Evolutionary conservation across 176 grass and related monocot genomes (phyloP).

Genomic region (Juncus inflexus): DNA sequence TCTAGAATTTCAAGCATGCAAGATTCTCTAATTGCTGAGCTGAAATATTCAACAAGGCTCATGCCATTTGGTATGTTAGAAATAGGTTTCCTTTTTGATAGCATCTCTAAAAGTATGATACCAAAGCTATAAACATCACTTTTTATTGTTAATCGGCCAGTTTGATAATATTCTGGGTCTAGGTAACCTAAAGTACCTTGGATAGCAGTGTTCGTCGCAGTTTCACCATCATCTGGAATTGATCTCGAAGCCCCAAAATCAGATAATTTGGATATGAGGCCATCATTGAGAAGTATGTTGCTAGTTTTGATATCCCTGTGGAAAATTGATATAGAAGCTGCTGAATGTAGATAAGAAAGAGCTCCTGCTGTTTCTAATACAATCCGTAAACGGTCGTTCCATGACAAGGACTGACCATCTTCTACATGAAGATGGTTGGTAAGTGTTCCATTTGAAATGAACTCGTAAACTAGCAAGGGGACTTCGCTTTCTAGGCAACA

Average conservation of each 20-base stretch:
- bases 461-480: slow-evolving; percentile 15
- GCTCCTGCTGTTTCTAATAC: not conserved
- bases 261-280: slow-evolving; percentile 8
- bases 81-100: not conserved
- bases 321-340: not conserved
- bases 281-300: slow-evolving; percentile 15
- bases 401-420: not conserved
- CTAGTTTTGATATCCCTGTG: slow-evolving; percentile 16
- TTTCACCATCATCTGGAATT: slow-evolving; percentile 7
- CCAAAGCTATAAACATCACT: slow-evolving; percentile 23
- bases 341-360: slow-evolving; percentile 1
- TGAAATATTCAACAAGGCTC: not conserved
- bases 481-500: slow-evolving; percentile 20
- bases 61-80: not conserved
- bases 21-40: not conserved
- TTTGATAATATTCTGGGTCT: slow-evolving; percentile 11
- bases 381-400: not conserved
- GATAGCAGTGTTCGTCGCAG: not conserved
- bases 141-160: slow-evolving; percentile 16
- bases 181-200: slow-evolving; percentile 16
- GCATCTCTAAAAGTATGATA: slow-evolving; percentile 2
- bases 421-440: not conserved
- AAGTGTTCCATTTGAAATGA: slow-evolving; percentile 14
- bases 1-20: slow-evolving; percentile 3
- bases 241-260: slow-evolving; percentile 8